Percentiles rank a stretch among this genome's conserved stretches.
Conservation (phyloP, 257 asterid species). For the Misopates orontium region DNA sequence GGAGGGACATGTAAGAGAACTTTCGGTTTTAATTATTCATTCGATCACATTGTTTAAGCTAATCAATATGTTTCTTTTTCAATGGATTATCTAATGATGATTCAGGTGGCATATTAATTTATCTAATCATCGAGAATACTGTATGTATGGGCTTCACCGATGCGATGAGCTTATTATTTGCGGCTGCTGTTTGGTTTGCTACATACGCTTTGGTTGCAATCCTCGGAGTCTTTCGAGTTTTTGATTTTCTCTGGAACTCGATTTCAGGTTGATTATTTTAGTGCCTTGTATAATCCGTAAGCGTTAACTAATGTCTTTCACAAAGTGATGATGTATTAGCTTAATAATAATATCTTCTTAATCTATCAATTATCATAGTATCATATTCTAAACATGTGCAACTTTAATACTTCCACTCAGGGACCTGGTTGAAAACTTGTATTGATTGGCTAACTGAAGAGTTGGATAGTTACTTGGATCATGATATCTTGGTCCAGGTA, state of each 20-base stretch:
- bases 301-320: too few relatives aligned
- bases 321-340: too few relatives aligned
- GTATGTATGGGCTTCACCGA: slow-evolving; percentile 53
- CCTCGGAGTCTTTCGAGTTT: slow-evolving; percentile 57
- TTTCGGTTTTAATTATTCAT: too few relatives aligned
- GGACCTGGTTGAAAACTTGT: slow-evolving; percentile 92
- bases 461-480: slow-evolving; percentile 84
- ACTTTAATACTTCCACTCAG: slow-evolving; percentile 61
- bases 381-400: slow-evolving; percentile 23
- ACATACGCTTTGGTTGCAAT: slow-evolving; percentile 72
- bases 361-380: slow-evolving; percentile 7
- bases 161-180: slow-evolving; percentile 56
- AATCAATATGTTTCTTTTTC: too few relatives aligned
- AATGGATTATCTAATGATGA: too few relatives aligned
- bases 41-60: too few relatives aligned
- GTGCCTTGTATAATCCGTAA: too few relatives aligned
- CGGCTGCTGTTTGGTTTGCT: slow-evolving; percentile 79
- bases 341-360: slow-evolving; percentile 14
- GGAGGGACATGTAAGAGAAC: too few relatives aligned
- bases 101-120: too few relatives aligned
- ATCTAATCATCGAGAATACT: slow-evolving; percentile 10
- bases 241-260: slow-evolving; percentile 37
- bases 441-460: slow-evolving; percentile 92
- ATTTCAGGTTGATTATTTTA: slow-evolving; percentile 29
- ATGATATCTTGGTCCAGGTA: slow-evolving; percentile 96